Conservation (phyloP, 1,284 basidiomycete genomes). For the Ustilago curta region DNA sequence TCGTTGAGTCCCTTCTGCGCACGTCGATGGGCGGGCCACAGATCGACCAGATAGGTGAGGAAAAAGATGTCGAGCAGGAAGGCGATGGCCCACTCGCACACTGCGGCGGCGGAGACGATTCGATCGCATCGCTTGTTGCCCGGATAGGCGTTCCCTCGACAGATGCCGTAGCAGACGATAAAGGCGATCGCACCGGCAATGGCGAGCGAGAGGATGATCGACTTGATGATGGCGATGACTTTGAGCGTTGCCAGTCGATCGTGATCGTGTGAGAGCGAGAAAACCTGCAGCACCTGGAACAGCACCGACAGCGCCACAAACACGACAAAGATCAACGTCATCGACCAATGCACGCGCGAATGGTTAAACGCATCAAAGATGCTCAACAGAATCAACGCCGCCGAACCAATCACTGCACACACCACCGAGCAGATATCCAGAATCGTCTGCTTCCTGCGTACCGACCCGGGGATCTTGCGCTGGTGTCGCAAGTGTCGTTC, state of each 20-base stretch:
- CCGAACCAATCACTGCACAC: constrained; percentile 70
- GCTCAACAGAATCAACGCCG: constrained; percentile 71
- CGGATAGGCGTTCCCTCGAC: constrained; percentile 49
- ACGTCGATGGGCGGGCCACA: constrained; percentile 56
- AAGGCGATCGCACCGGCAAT: constrained; percentile 71
- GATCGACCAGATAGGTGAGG: constrained; percentile 68
- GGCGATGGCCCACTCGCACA: constrained; percentile 62
- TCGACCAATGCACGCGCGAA: constrained; percentile 71
- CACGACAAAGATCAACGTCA: constrained; percentile 72
- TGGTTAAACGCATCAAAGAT: constrained; percentile 70
- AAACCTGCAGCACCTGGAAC: constrained; percentile 72
- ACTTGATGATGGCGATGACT: constrained; percentile 72
- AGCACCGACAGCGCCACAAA: constrained; percentile 72
- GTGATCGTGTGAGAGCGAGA: constrained; percentile 70
- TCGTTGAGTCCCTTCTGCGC: constrained; percentile 51
- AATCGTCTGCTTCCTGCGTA: constrained; percentile 69
- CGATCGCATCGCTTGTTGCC: constrained; percentile 69
- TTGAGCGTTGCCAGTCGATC: constrained; percentile 70
- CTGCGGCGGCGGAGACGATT: constrained; percentile 71
- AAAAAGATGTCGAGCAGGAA: constrained; percentile 71
- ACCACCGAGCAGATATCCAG: constrained; percentile 71
- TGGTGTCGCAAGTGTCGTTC: constrained; percentile 72
- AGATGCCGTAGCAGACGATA: constrained; percentile 70
- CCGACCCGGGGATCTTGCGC: constrained; percentile 72
- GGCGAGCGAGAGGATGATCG: constrained; percentile 70